These are phyloP conservation scores for Leccinum broughii DNA, from an alignment of 768 basidiomycete genomes.

Conservation along the genomic window DNA sequence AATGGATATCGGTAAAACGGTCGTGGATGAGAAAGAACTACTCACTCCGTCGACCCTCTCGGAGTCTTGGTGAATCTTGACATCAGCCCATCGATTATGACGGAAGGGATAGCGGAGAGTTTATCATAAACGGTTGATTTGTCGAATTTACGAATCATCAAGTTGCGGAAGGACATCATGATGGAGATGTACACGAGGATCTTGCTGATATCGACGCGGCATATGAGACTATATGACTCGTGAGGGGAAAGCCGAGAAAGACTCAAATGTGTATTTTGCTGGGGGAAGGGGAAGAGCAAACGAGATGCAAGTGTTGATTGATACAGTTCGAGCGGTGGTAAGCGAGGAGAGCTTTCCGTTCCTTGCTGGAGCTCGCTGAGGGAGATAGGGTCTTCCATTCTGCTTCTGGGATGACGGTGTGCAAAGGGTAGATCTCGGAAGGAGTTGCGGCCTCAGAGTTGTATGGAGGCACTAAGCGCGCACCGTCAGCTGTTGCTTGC, in stretches of 20 bases:
- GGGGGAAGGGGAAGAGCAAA: conserved; percentile 42
- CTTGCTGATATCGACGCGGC: conserved; percentile 47
- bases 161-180: conserved; percentile 71
- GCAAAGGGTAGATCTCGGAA: conserved; percentile 71
- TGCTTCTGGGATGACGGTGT: conserved; percentile 73
- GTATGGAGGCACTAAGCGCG: conserved; percentile 76
- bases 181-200: conserved; percentile 77
- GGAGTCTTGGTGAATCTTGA: conserved; percentile 79
- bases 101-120: conserved; percentile 56
- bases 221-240: conserved; percentile 3
- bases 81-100: conserved; percentile 72
- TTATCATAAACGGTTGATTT: conserved; percentile 57
- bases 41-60: conserved; percentile 65
- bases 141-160: conserved; percentile 41
- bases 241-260: neutral
- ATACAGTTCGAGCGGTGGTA: conserved; percentile 69
- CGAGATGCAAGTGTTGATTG: conserved; percentile 54
- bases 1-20: neutral
- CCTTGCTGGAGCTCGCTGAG: conserved; percentile 41
- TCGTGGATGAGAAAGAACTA: neutral
- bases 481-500: conserved; percentile 59
- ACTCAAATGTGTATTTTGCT: conserved; percentile 66
- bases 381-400: conserved; percentile 77
- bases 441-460: conserved; percentile 65
- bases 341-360: conserved; percentile 59